Conservation (phyloP, 1,284 basidiomycete species). For the Melanopsichium pennsylvanicum region DNA sequence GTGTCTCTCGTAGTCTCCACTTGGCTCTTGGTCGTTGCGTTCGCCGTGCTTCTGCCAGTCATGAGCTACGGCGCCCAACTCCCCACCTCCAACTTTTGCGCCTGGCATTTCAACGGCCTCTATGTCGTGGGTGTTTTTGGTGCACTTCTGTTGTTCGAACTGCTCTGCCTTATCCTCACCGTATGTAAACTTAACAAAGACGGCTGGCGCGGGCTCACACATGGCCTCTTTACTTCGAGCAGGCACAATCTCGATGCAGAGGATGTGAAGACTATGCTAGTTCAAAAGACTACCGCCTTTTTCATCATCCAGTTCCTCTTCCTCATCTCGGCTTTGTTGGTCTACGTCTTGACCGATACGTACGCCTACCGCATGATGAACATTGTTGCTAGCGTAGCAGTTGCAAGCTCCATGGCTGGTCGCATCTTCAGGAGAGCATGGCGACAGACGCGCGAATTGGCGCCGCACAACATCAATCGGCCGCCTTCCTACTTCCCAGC, state of each 20-base stretch:
- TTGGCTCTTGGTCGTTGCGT: conserved; percentile 44
- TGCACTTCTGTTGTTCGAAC: conserved; percentile 43
- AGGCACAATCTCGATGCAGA: conserved; percentile 41
- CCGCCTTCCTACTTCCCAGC: conserved; percentile 53
- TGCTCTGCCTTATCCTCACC: conserved; percentile 46
- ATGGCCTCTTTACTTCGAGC: conserved; percentile 35
- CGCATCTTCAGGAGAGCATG: conserved; percentile 55
- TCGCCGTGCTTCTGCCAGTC: conserved; percentile 40
- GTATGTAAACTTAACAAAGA: conserved; percentile 54
- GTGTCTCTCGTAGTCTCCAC: conserved; percentile 43
- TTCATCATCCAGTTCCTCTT: conserved; percentile 52
- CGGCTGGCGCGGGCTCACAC: conserved; percentile 45
- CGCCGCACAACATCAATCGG: conserved; percentile 38
- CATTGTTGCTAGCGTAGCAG: conserved; percentile 50
- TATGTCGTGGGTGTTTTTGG: conserved; percentile 44
- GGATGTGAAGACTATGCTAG: conserved; percentile 55
- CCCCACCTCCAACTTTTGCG: conserved; percentile 47
- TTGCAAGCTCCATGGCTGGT: conserved; percentile 52
- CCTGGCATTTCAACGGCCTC: conserved; percentile 40
- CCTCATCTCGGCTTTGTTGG: conserved; percentile 42
- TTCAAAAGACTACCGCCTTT: conserved; percentile 54
- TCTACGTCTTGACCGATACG: conserved; percentile 36
- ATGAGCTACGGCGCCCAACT: conserved; percentile 33
- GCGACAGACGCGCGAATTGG: conserved; percentile 49
- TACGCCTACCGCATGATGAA: conserved; percentile 51